phyloP scores from a whole-genome alignment of 176 grass and related monocot species.

The Alopecurus myosuroides region DNA sequence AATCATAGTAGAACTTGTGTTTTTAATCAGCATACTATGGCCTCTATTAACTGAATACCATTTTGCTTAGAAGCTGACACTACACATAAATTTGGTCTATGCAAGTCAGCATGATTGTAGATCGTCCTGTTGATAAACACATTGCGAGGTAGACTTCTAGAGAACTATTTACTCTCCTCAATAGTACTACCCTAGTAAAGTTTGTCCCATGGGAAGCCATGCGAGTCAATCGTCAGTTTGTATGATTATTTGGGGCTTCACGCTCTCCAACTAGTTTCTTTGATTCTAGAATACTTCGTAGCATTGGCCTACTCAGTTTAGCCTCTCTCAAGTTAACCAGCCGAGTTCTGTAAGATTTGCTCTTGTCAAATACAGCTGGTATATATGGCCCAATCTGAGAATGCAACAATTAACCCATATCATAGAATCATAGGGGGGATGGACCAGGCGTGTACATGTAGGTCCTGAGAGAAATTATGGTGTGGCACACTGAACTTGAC shows the following conservation, averaged over 20 bases:
- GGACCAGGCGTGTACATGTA: not conserved
- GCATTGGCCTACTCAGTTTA: not conserved
- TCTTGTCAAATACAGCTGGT: slow-evolving; percentile 5
- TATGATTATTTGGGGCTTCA: not conserved
- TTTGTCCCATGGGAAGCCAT: not conserved
- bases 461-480: slow-evolving; percentile 36
- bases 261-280: not conserved
- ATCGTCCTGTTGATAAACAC: not conserved
- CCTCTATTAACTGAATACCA: not conserved
- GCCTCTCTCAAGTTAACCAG: not conserved
- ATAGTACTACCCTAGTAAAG: not conserved
- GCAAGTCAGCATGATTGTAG: slow-evolving; percentile 23
- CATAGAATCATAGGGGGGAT: slow-evolving; percentile 26
- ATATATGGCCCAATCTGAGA: slow-evolving; percentile 14
- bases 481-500: slow-evolving; percentile 14
- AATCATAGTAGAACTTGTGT: not conserved
- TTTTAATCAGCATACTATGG: not conserved
- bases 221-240: not conserved
- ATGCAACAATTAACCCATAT: not conserved
- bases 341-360: not conserved
- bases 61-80: slow-evolving; percentile 10
- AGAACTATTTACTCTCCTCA: not conserved
- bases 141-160: not conserved
- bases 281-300: not conserved
- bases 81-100: not conserved